Conservation (phyloP, 78 protist species). For the Anaeramoeba flamelloides region DNA sequence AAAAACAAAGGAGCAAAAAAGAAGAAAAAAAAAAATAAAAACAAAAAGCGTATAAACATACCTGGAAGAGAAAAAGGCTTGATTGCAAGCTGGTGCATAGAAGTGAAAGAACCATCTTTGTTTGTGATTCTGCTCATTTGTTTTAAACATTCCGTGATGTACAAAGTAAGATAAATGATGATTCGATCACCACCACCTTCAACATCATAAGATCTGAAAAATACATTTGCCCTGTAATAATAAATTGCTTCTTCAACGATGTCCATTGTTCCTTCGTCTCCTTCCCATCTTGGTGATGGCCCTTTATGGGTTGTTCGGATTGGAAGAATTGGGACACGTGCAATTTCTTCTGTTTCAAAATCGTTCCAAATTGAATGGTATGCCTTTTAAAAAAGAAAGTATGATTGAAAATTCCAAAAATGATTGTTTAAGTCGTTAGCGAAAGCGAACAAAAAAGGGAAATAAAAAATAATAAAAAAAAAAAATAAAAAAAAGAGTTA, state of each 20-base stretch:
- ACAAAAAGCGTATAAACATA: no score
- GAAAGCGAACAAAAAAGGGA: no score
- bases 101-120: conserved; percentile 39
- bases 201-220: conserved; percentile 66
- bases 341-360: no score
- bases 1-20: background rate
- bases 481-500: no score
- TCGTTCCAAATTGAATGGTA: no score
- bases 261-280: no score
- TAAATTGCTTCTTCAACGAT: conserved; percentile 71
- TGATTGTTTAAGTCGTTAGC: no score
- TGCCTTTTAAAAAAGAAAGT: no score
- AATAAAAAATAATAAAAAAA: no score
- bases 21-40: conserved; percentile 18
- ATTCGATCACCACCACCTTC: conserved; percentile 71
- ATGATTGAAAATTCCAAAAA: no score
- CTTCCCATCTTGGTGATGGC: conserved; percentile 8
- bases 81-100: no score
- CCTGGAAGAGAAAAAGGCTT: no score
- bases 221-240: conserved; percentile 69
- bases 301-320: conserved; percentile 11
- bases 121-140: background rate
- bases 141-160: conserved; percentile 55
- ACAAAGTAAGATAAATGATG: conserved; percentile 68
- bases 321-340: conserved; percentile 13